A percentile compares a stretch with the other conserved stretches of the same genome.
These are phyloP conservation scores for Crithidia bombi DNA, from an alignment of 208 protist genomes.

Conservation along the genomic window DNA sequence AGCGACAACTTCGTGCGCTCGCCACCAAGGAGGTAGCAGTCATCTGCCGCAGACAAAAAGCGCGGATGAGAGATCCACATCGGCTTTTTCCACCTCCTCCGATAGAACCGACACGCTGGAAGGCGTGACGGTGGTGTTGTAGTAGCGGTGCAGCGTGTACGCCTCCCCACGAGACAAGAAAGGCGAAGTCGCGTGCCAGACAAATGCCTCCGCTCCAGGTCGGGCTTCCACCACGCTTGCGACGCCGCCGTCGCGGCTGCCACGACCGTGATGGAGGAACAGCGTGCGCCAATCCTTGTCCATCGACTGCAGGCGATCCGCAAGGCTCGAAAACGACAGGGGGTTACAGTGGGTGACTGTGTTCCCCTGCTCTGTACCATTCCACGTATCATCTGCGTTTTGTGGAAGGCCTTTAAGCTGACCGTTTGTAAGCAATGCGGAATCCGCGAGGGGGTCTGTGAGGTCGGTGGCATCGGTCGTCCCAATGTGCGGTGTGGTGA, in stretches of 20 bases:
- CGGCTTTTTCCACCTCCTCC: neutral
- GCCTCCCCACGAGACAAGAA: neutral
- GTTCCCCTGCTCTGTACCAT: too few relatives aligned
- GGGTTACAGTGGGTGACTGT: neutral
- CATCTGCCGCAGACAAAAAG: too few relatives aligned
- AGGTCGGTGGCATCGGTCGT: neutral
- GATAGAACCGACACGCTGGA: neutral
- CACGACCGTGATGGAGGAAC: neutral
- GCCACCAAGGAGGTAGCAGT: too few relatives aligned
- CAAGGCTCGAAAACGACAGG: neutral
- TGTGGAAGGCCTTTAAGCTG: too few relatives aligned
- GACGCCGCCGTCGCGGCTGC: neutral
- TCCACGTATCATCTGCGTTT: too few relatives aligned
- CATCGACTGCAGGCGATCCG: constrained; percentile 1
- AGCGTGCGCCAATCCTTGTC: constrained; percentile 1
- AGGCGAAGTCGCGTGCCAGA: neutral
- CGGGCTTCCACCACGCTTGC: neutral
- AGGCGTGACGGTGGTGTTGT: neutral
- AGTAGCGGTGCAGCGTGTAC: constrained; percentile 16
- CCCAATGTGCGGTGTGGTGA: neutral
- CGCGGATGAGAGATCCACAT: too few relatives aligned
- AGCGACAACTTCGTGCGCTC: neutral
- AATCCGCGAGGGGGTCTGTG: neutral
- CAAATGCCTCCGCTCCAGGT: neutral
- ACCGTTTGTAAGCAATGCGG: too few relatives aligned